Evolutionary conservation across 305 asterid genomes (phyloP).

Genomic region (Coffea humblotiana): DNA sequence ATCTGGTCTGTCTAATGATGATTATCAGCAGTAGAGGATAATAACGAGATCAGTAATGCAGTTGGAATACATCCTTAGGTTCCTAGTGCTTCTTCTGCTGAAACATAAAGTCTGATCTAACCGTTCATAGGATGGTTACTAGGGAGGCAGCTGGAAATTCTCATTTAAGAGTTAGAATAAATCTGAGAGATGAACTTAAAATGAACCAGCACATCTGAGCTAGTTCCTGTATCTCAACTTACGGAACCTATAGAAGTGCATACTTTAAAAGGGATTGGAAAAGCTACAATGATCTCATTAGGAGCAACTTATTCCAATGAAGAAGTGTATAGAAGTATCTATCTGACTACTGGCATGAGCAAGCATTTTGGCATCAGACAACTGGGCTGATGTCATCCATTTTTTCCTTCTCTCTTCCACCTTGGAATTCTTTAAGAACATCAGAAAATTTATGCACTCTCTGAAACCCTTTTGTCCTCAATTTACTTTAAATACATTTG

Average conservation of each 20-base stretch:
- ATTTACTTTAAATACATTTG: neutral
- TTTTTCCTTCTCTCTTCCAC: neutral
- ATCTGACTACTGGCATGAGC: neutral
- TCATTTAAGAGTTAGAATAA: neutral
- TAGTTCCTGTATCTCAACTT: neutral
- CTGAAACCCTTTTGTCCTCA: neutral
- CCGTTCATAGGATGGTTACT: neutral
- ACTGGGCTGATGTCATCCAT: neutral
- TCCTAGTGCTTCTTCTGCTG: neutral
- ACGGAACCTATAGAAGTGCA: neutral
- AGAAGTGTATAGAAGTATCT: neutral
- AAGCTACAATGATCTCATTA: neutral
- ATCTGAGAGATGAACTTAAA: too few species aligned
- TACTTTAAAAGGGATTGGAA: too few species aligned
- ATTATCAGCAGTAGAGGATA: neutral
- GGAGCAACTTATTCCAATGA: neutral
- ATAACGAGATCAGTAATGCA: neutral
- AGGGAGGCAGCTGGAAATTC: neutral
- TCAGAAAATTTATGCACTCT: neutral
- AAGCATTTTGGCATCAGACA: neutral
- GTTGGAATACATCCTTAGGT: neutral
- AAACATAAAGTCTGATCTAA: neutral
- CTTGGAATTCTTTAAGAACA: neutral
- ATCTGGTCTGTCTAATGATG: neutral
- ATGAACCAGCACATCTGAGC: neutral